Evolutionary conservation across 768 basidiomycete species (phyloP).

Genomic region (Pulveroboletus sp.): DNA sequence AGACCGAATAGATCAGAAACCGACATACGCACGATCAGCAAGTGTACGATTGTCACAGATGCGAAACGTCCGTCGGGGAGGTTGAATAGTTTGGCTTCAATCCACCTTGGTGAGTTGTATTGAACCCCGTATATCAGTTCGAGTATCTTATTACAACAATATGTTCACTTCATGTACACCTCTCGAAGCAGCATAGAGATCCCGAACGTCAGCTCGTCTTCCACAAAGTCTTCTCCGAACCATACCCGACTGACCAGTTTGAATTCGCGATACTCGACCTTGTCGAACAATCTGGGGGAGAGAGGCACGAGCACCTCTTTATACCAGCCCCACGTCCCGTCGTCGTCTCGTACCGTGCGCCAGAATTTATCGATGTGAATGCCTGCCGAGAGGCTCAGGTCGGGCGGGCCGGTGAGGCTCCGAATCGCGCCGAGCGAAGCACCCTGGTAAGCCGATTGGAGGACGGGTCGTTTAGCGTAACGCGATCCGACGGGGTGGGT

Average conservation of each 20-base stretch:
- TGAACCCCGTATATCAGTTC: too few relatives aligned
- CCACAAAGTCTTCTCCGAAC: conserved; percentile 30
- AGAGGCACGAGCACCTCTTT: conserved; percentile 46
- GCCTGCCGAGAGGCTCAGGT: conserved; percentile 3
- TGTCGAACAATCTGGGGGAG: conserved; percentile 43
- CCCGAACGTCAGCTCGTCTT: conserved; percentile 33
- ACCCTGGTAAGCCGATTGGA: conserved; percentile 17
- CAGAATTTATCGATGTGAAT: conserved; percentile 24
- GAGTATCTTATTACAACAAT: too few relatives aligned
- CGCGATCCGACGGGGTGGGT: conserved; percentile 10
- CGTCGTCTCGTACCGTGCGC: conserved; percentile 9
- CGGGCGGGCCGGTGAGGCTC: not conserved
- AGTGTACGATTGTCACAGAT: too few relatives aligned
- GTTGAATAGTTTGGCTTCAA: too few relatives aligned
- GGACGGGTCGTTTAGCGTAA: not conserved
- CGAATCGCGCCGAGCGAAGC: not conserved
- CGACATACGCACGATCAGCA: too few relatives aligned
- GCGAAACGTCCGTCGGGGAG: too few relatives aligned
- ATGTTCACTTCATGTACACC: conserved; percentile 31
- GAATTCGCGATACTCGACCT: conserved; percentile 45
- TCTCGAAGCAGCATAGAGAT: conserved; percentile 42
- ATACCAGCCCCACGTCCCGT: conserved; percentile 30
- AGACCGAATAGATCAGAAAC: too few relatives aligned
- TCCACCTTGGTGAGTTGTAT: too few relatives aligned
- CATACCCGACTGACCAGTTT: conserved; percentile 35